Percentiles rank a stretch among this genome's conserved stretches.
Evolutionary conservation across 305 asterid genomes (phyloP).

Genomic region (Rubia peregrina): DNA sequence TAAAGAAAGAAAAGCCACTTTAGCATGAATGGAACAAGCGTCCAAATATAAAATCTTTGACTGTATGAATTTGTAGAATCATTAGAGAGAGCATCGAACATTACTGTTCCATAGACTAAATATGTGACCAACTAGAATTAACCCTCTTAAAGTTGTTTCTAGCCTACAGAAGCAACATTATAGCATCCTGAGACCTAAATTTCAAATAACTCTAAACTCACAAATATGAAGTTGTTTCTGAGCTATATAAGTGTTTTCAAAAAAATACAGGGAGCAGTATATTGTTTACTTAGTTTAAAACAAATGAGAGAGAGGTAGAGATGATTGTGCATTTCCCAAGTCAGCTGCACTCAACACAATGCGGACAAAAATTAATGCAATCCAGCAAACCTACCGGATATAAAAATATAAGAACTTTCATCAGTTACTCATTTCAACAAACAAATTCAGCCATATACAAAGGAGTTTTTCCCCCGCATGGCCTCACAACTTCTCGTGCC

Average conservation of each 20-base stretch:
- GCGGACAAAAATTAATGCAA: not conserved
- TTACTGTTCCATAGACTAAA: not conserved
- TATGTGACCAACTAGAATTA: not conserved
- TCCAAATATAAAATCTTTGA: not conserved
- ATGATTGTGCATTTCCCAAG: not conserved
- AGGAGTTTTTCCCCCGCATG: not conserved
- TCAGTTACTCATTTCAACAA: not conserved
- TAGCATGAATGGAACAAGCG: not conserved
- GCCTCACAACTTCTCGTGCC: not conserved
- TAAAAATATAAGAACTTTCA: not conserved
- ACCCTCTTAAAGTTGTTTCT: not conserved
- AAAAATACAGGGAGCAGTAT: not conserved
- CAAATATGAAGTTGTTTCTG: not conserved
- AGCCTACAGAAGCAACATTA: not conserved
- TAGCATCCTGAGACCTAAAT: not conserved
- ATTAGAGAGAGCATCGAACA: not conserved
- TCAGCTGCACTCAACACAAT: not conserved
- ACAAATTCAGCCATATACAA: not conserved
- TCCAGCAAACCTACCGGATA: not conserved
- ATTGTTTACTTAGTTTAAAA: not conserved
- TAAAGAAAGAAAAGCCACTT: not conserved
- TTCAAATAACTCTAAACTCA: not conserved
- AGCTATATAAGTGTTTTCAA: not conserved
- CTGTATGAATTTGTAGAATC: not conserved
- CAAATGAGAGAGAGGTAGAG: not conserved